Evolutionary conservation across 768 basidiomycete species (phyloP), one percentile per base, ranked within the genome.

Genomic region (Pisolithus marmoratus): DNA sequence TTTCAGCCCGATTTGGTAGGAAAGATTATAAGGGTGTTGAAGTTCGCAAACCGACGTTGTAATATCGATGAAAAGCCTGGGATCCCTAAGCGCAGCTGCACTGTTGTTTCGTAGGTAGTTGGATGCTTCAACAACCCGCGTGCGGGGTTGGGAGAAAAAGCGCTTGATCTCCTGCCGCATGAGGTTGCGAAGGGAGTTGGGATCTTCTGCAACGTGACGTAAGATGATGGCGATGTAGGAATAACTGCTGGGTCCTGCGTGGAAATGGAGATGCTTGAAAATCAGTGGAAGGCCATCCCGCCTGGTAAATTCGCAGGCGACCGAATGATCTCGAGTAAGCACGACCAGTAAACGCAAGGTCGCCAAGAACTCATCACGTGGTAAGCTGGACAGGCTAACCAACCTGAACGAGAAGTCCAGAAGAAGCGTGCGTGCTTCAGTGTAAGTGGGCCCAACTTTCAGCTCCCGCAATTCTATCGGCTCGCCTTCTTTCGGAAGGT

Each of bases 171-270:
- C 87, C 56, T 88, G 84, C 22, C 80, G 80, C 83, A 99, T 94
- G 58, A 90, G 76, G 9, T 72, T 73, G 51, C 81, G 78, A 40
- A 98, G 65, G 8, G 77, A 78, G 2, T 70, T 63, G 2, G 75
- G 60, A 56, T 94, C 90, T 69, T 99, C 96, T 46, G 94, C 81
- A 48, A 91, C 70, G 63, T 99, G 96, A 7, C 96, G 86, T n/a
- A 97, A 74, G 54, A 97, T 87, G 60, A 87, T 88, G 38, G 85
- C 83, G 49, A 93, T 80, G 65, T 93, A 91, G 0, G 88, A 83
- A 43, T 91, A 90, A 56, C 84, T 86, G 19, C 87, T 84, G 26
- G 74, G 67, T 15, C 84, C 76, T 0, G 82, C 72, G 5, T 76
- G 71, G 17, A 74, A 70, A 57, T 81, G 80, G 58, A 94, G 74